Percentiles rank a stretch among this genome's conserved stretches.
phyloP scores from a whole-genome alignment of 2,329 filamentous ascomycete species.

The Cercospora sp. region DNA sequence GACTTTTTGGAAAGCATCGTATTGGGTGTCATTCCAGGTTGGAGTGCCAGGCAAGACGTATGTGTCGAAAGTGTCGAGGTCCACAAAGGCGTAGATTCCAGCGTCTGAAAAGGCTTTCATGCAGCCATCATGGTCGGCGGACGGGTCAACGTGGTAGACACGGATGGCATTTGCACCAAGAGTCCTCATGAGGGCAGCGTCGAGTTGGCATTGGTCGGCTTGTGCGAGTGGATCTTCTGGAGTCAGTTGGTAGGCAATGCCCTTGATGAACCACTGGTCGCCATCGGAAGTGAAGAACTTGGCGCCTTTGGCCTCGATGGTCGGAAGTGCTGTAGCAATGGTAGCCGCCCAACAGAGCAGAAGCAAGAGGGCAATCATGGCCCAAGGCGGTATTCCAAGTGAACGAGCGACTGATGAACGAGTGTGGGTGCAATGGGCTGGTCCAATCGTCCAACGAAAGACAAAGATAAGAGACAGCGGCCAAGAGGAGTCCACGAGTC shows the following conservation, averaged over 20 bases:
- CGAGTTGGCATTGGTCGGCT: constrained; percentile 71
- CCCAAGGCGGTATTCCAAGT: not conserved
- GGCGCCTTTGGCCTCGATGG: constrained; percentile 65
- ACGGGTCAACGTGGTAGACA: constrained; percentile 80
- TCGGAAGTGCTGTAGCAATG: constrained; percentile 51
- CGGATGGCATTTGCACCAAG: constrained; percentile 82
- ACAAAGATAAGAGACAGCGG: not conserved
- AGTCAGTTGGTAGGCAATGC: constrained; percentile 50
- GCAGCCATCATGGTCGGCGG: constrained; percentile 70
- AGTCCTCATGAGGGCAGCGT: constrained; percentile 74
- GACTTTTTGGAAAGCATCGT: constrained; percentile 66
- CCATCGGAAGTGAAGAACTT: constrained; percentile 85
- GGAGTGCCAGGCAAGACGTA: constrained; percentile 58
- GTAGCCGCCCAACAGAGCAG: constrained; percentile 12
- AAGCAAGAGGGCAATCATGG: not conserved
- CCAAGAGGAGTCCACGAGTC: not conserved
- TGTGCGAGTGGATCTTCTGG: constrained; percentile 74
- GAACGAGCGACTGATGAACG: not conserved
- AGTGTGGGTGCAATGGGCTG: not conserved
- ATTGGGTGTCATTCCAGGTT: constrained; percentile 72
- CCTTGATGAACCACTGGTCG: constrained; percentile 78
- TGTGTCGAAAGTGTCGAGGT: constrained; percentile 73
- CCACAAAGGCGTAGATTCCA: constrained; percentile 81
- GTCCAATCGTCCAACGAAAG: not conserved
- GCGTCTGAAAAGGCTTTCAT: constrained; percentile 78